phyloP scores from a whole-genome alignment of 306 rosid species.

The Trifolium dubium region DNA sequence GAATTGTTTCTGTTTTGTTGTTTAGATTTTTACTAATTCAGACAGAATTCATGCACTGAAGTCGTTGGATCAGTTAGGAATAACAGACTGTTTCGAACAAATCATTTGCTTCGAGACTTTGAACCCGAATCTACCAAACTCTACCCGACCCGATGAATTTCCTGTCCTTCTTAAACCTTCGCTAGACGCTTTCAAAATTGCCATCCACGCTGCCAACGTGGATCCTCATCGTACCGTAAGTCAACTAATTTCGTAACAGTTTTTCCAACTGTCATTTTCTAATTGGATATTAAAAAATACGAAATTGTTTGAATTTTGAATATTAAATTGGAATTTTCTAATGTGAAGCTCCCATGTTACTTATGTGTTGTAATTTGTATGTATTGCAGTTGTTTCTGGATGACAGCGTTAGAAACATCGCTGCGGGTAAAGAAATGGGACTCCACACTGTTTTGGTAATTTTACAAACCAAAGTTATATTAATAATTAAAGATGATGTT shows the following conservation, averaged over 20 bases:
- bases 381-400: constrained; percentile 75
- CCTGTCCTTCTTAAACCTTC: constrained; percentile 87
- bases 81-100: constrained; percentile 70
- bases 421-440: constrained; percentile 75
- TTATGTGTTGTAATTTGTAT: neutral
- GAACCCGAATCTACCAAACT: constrained; percentile 70
- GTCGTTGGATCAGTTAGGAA: constrained; percentile 61
- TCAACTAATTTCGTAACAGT: neutral
- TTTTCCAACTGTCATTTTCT: neutral
- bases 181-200: constrained; percentile 64
- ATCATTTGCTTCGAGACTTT: constrained; percentile 85
- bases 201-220: constrained; percentile 56
- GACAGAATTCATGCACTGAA: constrained; percentile 74
- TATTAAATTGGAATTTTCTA: too few species aligned
- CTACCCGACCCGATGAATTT: constrained; percentile 68
- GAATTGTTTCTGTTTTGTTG: neutral
- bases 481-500: neutral
- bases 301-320: neutral
- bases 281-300: neutral
- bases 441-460: constrained; percentile 79
- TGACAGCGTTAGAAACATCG: constrained; percentile 67
- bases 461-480: neutral
- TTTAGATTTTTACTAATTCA: constrained; percentile 83
- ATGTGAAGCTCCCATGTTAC: too few species aligned
- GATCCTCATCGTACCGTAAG: constrained; percentile 77